Base-by-base conservation (phyloP, 1,139 yeast species). In the Taphrina wiesneri region DNA sequence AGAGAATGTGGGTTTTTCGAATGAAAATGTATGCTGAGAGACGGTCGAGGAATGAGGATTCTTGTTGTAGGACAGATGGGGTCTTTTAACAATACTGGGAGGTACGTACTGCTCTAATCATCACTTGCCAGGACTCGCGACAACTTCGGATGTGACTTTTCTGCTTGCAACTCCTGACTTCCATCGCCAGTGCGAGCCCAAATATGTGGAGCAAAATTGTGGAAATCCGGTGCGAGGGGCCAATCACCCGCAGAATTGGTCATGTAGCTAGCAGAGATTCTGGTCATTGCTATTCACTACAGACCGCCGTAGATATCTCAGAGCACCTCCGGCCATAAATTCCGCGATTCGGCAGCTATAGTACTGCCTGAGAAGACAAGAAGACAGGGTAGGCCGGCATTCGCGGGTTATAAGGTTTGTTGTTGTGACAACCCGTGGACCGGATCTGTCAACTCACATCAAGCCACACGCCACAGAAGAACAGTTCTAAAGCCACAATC, bases 141-240 rank as follows among this genome's bases (percentile, higher is more conserved):
- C 11, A 21, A 2, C 11, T 6, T 45, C 49, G 49, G 28, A 21
- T 23, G 7, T 21, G 28, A 45, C 7, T 19, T 28, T 21, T 45
- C 28, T 45, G 11, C n/a, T 9, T 45, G 49, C n/a, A n/a, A 45
- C 49, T 45, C 49, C 49, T 45, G 49, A 28, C 49, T 21, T 45
- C 49, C n/a, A 45, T 11, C 21, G n/a, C 28, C 21, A n/a, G n/a
- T n/a, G n/a, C n/a, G 11, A 21, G 25, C 49, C 28, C 49, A 45
- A n/a, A n/a, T 21, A 45, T 45, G 49, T 45, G 49, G 26, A 19
- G 11, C n/a, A 9, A n/a, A 23, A 21, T 17, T 45, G 25, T 45
- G 49, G 49, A 7, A 45, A 45, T 19, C 28, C 49, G 49, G 49
- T 45, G 49, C 49, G 49, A 45, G 49, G 49, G 49, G 49, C 49